Evolutionary conservation across 2,329 filamentous ascomycete species (phyloP), one percentile per base, ranked within the genome.

Genomic region (Chrysoporthe deuterocubensis): DNA sequence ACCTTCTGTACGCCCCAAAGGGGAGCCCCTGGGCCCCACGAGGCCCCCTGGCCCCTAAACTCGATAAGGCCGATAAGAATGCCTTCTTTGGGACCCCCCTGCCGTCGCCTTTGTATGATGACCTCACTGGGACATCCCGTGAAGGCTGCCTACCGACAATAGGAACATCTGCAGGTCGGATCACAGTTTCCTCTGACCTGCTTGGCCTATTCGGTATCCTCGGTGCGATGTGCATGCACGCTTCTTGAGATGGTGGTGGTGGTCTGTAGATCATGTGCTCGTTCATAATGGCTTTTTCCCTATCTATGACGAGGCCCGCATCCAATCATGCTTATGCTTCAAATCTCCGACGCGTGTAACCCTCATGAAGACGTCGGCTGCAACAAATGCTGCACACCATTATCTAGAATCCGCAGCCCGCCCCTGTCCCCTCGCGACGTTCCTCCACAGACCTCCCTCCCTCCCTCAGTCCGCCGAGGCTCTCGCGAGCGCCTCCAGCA

Each of bases 401-500:
- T 2, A 32, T 40, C 37, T 40, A 40, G 37, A 9, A 40, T 6
- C 9, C 37, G 9, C 5, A 9, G 37, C 37, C 37, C 6, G 9
- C 37, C 37, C 37, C 9, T 40, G 37, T 40, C 37, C 37, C 37
- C 5, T 40, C 5, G 9, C 6, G 9, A 6, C 5, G 37, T 9
- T 4, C 37, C 37, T 40, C 6, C 5, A 9, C 5, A 40, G 9
- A 40, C 32, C 6, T 48, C 1, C 16, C 50, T 14, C 37, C 40
- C 52, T 40, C 13, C 7, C 54, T 74, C 77, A 87, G 74, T 94
- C 91, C 57, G 90, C 90, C 62, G 91, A 92, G 52, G 92, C 93
- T 76, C 90, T 88, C 61, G 94, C 94, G 75, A 98, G 82, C 71
- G 91, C 92, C 83, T 97, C 95, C 80, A 96, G 95, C 66, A 98